phyloP scores from a whole-genome alignment of 768 basidiomycete species.

The Gymnopilus junonius region DNA sequence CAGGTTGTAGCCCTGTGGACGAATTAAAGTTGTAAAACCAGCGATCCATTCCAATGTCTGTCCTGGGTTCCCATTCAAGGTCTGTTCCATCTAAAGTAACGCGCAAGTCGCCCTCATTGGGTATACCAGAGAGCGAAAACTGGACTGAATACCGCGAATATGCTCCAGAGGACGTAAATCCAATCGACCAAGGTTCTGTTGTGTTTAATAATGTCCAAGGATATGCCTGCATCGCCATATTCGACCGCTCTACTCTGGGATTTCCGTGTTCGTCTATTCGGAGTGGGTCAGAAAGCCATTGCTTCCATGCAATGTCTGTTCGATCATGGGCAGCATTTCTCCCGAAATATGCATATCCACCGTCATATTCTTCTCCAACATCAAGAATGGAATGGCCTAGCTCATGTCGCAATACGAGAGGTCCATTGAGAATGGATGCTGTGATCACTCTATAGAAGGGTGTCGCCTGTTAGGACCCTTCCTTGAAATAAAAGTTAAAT shows the following conservation, averaged over 20 bases:
- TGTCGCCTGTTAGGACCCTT: not conserved
- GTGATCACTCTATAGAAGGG: slow-evolving; percentile 66
- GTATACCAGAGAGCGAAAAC: slow-evolving; percentile 77
- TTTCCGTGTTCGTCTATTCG: slow-evolving; percentile 12
- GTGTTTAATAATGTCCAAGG: slow-evolving; percentile 76
- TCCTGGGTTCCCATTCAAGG: slow-evolving; percentile 60
- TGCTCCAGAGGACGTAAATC: slow-evolving; percentile 65
- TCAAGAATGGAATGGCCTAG: slow-evolving; percentile 80
- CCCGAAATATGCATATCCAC: slow-evolving; percentile 75
- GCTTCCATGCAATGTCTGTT: slow-evolving; percentile 61
- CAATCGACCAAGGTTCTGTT: slow-evolving; percentile 58
- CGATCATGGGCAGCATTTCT: slow-evolving; percentile 59
- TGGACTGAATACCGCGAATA: slow-evolving; percentile 65
- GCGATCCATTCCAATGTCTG: slow-evolving; percentile 65
- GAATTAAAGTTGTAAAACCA: slow-evolving; percentile 74
- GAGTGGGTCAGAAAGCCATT: slow-evolving; percentile 61
- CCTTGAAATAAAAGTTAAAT: not conserved
- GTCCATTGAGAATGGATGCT: slow-evolving; percentile 72
- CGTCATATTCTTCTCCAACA: slow-evolving; percentile 86
- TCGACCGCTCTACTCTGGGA: slow-evolving; percentile 63
- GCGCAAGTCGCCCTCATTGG: slow-evolving; percentile 51
- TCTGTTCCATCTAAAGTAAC: slow-evolving; percentile 65
- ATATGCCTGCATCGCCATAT: slow-evolving; percentile 78
- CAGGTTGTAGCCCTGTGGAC: slow-evolving; percentile 43
- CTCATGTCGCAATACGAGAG: slow-evolving; percentile 78